Percentiles rank a stretch among this genome's conserved stretches.
Evolutionary conservation across 2,329 filamentous ascomycete genomes (phyloP).

Genomic region (Stemphylium beticola): DNA sequence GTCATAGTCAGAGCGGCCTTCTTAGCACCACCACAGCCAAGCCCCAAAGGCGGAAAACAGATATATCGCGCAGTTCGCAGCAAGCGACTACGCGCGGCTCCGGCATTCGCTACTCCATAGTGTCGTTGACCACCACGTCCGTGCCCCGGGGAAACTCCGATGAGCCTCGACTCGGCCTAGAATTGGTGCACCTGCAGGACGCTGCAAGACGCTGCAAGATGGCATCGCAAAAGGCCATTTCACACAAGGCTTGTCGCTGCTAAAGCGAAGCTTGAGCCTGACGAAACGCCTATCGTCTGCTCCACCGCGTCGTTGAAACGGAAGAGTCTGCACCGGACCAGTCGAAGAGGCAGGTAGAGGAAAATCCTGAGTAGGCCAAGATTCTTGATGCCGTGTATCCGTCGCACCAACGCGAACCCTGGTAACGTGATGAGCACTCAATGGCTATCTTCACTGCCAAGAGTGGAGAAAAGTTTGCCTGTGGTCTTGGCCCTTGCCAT

Average conservation of each 20-base stretch:
- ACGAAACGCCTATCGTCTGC: conserved; percentile 2
- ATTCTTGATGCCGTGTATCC: conserved; percentile 7
- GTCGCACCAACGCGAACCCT: neutral
- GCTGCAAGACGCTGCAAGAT: neutral
- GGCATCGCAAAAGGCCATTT: neutral
- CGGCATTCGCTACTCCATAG: neutral
- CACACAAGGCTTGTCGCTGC: neutral
- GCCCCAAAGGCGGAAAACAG: neutral
- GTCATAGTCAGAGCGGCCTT: neutral
- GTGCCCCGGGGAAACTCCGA: conserved; percentile 1
- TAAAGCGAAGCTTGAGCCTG: conserved; percentile 2
- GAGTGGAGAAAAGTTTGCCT: conserved; percentile 4
- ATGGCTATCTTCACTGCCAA: conserved; percentile 7
- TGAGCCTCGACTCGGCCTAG: conserved; percentile 1
- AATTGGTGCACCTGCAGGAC: neutral
- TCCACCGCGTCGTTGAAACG: neutral
- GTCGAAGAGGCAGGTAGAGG: conserved; percentile 4
- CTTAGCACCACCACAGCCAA: neutral
- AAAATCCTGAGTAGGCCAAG: conserved; percentile 4
- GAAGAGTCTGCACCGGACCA: neutral
- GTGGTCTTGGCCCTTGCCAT: conserved; percentile 5
- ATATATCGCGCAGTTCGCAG: conserved; percentile 1
- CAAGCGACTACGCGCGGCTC: neutral
- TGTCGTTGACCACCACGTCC: conserved; percentile 1
- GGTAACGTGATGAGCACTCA: conserved; percentile 1